Percentiles rank a stretch among this genome's conserved stretches.
These are phyloP conservation scores for Fusarium multiceps DNA, from an alignment of 2,329 filamentous ascomycete species.

Conservation along the genomic window DNA sequence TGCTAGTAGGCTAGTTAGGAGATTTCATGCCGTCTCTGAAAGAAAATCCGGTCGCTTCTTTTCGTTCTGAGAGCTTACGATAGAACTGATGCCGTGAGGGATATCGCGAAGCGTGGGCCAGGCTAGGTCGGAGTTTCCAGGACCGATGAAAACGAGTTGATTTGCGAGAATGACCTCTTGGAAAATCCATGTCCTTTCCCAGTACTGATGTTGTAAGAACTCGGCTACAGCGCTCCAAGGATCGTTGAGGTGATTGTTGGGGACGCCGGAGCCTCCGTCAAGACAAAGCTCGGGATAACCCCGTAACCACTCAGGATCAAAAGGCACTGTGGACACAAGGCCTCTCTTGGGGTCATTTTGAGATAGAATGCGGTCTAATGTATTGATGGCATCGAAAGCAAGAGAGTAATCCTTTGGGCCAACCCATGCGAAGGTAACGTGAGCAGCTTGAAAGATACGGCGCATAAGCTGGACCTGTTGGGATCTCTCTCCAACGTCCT, in stretches of 20 bases:
- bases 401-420: conserved; percentile 13
- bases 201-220: conserved; percentile 10
- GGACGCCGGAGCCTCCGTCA: background rate
- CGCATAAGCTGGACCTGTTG: conserved; percentile 19
- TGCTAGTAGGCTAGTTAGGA: background rate
- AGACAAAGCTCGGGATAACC: conserved; percentile 1
- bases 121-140: background rate
- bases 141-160: background rate
- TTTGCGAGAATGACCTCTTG: conserved; percentile 10
- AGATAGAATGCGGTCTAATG: background rate
- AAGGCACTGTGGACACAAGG: background rate
- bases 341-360: background rate
- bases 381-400: background rate
- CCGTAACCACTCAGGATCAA: background rate
- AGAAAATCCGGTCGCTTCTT: background rate
- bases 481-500: conserved; percentile 2
- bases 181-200: conserved; percentile 7
- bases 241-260: conserved; percentile 3
- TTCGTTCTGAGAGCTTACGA: background rate
- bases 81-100: background rate
- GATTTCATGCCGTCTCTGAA: background rate
- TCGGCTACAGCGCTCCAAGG: conserved; percentile 1
- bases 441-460: conserved; percentile 2
- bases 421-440: conserved; percentile 3
- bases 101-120: conserved; percentile 2